Base-by-base conservation (phyloP, 495 filamentous ascomycete species). In the Lepraria neglecta region DNA sequence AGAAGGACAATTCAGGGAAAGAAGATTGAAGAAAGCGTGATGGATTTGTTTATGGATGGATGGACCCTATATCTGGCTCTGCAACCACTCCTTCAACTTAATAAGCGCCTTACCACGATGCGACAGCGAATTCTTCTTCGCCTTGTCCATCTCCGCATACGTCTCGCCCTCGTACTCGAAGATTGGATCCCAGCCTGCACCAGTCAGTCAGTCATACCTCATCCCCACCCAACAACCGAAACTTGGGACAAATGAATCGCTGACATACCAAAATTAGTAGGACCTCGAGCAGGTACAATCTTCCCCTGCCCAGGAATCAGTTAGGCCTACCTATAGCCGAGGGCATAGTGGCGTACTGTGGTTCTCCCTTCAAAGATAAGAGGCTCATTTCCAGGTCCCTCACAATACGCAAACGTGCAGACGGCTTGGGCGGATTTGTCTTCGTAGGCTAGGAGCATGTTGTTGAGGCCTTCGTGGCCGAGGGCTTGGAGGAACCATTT, bases 91-190 rank as follows among this genome's bases (percentile, higher is more conserved):
- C 68, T 88, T 89, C 65, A 98, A 75, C 73, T 96, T 95, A 65
- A 83, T 80, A 50, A 97, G 76, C 33, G 94, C 94, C 70, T 86
- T 88, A 71, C 79, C 86, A 51, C 94, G 88, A 75, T 99, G 94
- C 40, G 90, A 96, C 65, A 97, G 87, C 66, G 80, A 79, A 76
- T 97, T 97, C 87, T 99, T 99, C 70, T 85, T 85, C 31, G 74
- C 79, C 73, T 91, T 90, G 52, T 90, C 87, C 94, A 99, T 99
- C 77, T 99, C 94, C 28, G 94, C 95, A 69, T 95, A 97, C 74
- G 94, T 98, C 74, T 90, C 75, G 52, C 92, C 92, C 65, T 92
- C 82, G 67, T 94, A 92, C 75, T 99, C 94, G 67, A 99, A 99
- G 53, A 95, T 88, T 0, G 95, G 84, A 71, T 99, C 94, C 94